Percentiles rank a stretch among this genome's conserved stretches.
Conservation (phyloP, 441 rosid genomes). For the Omphalea diandra region DNA sequence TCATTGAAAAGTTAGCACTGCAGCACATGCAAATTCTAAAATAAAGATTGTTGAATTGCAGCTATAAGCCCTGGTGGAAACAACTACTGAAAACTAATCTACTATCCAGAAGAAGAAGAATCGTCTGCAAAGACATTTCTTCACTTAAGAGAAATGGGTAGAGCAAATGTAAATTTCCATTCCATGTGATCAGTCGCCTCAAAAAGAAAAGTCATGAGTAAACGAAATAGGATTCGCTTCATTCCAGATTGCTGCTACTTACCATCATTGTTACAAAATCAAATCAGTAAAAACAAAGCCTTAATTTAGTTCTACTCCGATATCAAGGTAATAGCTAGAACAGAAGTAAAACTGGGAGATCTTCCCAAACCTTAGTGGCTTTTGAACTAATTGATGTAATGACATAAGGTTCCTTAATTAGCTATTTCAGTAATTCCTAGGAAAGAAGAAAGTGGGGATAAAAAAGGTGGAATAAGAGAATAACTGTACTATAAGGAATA, state of each 20-base stretch:
- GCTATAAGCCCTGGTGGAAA: neutral
- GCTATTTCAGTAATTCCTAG: neutral
- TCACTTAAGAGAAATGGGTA: neutral
- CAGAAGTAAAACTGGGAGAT: neutral
- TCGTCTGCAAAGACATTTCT: too few relatives aligned
- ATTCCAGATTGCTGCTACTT: neutral
- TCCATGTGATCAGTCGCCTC: too few relatives aligned
- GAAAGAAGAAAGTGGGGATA: neutral
- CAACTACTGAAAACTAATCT: neutral
- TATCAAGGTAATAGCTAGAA: neutral
- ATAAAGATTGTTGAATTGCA: neutral
- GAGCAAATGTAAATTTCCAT: neutral
- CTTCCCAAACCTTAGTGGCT: neutral
- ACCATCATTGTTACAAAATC: neutral
- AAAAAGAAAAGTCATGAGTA: neutral
- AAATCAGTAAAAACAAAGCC: neutral
- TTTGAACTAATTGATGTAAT: neutral
- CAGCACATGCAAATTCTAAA: conserved; percentile 1
- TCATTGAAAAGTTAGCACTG: neutral
- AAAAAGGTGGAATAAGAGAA: too few relatives aligned
- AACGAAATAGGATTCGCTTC: neutral
- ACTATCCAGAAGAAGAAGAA: neutral
- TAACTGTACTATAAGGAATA: neutral
- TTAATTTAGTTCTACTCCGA: neutral
- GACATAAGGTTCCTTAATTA: neutral